These are phyloP conservation scores for Pseudofabraea citricarpa DNA, from an alignment of 2,329 filamentous ascomycete genomes.

Conservation along the genomic window DNA sequence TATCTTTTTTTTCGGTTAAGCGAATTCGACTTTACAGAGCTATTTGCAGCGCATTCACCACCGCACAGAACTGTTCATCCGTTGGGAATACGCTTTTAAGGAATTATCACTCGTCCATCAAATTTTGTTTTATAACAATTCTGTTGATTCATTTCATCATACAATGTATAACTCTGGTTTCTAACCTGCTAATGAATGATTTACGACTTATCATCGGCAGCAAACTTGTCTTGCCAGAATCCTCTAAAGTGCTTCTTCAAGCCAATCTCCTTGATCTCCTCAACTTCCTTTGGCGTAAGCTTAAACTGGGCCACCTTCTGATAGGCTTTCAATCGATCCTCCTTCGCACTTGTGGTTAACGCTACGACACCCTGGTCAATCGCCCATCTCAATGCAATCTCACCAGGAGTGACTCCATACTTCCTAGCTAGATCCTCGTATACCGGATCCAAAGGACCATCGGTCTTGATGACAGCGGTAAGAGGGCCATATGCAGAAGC, in stretches of 20 bases:
- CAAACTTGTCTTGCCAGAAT: constrained; percentile 53
- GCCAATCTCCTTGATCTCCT: constrained; percentile 50
- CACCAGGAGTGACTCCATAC: constrained; percentile 51
- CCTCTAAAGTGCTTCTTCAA: constrained; percentile 55
- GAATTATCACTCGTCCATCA: too few species aligned
- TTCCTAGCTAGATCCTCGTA: constrained; percentile 50
- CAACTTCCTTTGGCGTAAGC: constrained; percentile 54
- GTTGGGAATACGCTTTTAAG: too few species aligned
- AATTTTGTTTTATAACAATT: too few species aligned
- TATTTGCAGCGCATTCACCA: too few species aligned
- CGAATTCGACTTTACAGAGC: too few species aligned
- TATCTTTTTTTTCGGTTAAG: too few species aligned
- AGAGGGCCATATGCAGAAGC: constrained; percentile 52
- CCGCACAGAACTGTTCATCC: too few species aligned
- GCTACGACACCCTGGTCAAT: constrained; percentile 55
- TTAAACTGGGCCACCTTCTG: constrained; percentile 48
- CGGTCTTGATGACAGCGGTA: constrained; percentile 42
- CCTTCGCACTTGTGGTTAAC: constrained; percentile 55
- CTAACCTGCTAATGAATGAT: too few species aligned
- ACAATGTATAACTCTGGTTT: too few species aligned
- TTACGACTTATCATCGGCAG: constrained; percentile 43
- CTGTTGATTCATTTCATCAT: too few species aligned
- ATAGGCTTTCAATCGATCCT: constrained; percentile 53
- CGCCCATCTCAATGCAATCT: constrained; percentile 54
- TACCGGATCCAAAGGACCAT: constrained; percentile 47